These are phyloP conservation scores for Myotisia sp. DNA, from an alignment of 2,329 filamentous ascomycete genomes.

Conservation along the genomic window DNA sequence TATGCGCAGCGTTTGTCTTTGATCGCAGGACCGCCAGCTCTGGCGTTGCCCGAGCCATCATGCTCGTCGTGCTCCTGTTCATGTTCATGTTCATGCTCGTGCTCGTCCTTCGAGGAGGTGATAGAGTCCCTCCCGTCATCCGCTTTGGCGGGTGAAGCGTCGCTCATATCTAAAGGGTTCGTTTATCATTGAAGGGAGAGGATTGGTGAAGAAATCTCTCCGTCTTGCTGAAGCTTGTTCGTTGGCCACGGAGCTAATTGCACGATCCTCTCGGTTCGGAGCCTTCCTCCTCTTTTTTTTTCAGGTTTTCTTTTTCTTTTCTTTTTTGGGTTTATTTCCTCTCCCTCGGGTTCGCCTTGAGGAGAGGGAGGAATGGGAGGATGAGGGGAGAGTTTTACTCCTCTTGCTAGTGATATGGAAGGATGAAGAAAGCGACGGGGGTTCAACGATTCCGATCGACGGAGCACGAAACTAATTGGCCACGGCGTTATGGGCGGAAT, in stretches of 20 bases:
- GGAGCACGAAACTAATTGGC: too few relatives aligned
- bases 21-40: slow-evolving; percentile 31
- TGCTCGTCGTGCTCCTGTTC: slow-evolving; percentile 3
- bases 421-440: too few relatives aligned
- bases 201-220: too few relatives aligned
- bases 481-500: too few relatives aligned
- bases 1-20: slow-evolving; percentile 86
- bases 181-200: slow-evolving; percentile 1
- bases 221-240: too few relatives aligned
- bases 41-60: too few relatives aligned
- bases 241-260: too few relatives aligned
- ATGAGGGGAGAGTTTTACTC: too few relatives aligned
- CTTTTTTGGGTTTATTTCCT: background rate
- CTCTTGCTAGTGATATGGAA: too few relatives aligned
- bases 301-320: background rate
- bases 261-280: background rate
- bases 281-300: background rate
- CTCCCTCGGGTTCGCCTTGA: background rate
- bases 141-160: slow-evolving; percentile 6
- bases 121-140: slow-evolving; percentile 8
- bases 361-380: background rate
- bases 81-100: background rate
- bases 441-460: too few relatives aligned
- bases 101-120: slow-evolving; percentile 2
- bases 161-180: slow-evolving; percentile 5